These are phyloP conservation scores for Rhizopogon salebrosus DNA, from an alignment of 768 basidiomycete species.

Conservation along the genomic window DNA sequence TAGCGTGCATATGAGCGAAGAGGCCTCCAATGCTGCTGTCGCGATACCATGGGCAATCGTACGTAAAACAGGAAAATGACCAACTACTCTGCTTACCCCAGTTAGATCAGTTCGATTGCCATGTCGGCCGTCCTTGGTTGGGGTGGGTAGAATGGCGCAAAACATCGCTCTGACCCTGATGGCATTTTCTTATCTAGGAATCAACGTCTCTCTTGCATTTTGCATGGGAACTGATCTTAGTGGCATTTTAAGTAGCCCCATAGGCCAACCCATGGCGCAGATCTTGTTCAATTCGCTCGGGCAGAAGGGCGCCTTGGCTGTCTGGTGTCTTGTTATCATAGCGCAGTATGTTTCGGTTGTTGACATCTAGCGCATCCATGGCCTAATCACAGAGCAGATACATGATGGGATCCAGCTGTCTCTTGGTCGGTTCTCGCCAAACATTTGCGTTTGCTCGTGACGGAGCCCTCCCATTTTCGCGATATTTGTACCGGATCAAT, in stretches of 20 bases:
- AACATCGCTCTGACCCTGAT: neutral
- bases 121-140: constrained; percentile 55
- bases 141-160: constrained; percentile 33
- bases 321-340: constrained; percentile 33
- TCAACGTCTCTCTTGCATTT: constrained; percentile 58
- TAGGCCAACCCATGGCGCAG: constrained; percentile 40
- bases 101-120: constrained; percentile 37
- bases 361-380: neutral
- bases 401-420: constrained; percentile 54
- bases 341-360: constrained; percentile 13
- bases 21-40: constrained; percentile 60
- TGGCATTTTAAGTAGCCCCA: constrained; percentile 34
- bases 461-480: constrained; percentile 59
- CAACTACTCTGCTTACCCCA: constrained; percentile 29
- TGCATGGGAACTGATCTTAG: constrained; percentile 50
- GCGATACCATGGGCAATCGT: constrained; percentile 70
- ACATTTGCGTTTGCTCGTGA: constrained; percentile 71
- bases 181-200: constrained; percentile 19
- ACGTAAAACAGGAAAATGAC: constrained; percentile 3
- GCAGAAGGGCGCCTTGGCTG: constrained; percentile 31
- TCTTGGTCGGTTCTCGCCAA: constrained; percentile 48
- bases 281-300: constrained; percentile 44
- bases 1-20: constrained; percentile 64
- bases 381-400: constrained; percentile 26
- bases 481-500: constrained; percentile 56